phyloP scores from a whole-genome alignment of 805 yeast species.

The Sporopachydermia quercuum region DNA sequence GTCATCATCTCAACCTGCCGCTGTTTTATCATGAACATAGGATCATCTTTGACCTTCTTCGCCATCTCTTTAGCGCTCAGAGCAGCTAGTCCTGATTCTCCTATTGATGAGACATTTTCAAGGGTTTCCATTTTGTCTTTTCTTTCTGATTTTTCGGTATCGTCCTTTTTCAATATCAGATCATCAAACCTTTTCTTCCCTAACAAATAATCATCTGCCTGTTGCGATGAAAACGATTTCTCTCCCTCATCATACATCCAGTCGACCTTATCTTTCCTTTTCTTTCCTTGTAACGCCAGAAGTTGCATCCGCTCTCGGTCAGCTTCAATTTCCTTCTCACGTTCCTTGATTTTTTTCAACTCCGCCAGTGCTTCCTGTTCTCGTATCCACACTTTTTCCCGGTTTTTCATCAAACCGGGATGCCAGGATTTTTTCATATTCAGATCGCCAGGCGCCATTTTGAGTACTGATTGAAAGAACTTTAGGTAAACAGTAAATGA shows the following conservation, averaged over 20 bases:
- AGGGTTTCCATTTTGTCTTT: slow-evolving; percentile 9
- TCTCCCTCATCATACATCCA: slow-evolving; percentile 75
- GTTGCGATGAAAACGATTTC: slow-evolving; percentile 16
- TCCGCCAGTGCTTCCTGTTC: slow-evolving; percentile 73
- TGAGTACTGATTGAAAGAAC: too few relatives aligned
- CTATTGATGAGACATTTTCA: slow-evolving; percentile 13
- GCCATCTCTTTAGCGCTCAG: slow-evolving; percentile 11
- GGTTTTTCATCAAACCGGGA: slow-evolving; percentile 76
- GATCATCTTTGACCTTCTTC: slow-evolving; percentile 28
- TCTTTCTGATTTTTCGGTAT: slow-evolving; percentile 6
- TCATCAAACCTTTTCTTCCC: slow-evolving; percentile 36
- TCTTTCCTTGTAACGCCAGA: slow-evolving; percentile 28
- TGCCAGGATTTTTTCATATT: slow-evolving; percentile 94
- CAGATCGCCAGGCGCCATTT: slow-evolving; percentile 49
- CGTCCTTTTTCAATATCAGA: slow-evolving; percentile 16
- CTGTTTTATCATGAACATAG: slow-evolving; percentile 29
- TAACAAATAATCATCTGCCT: slow-evolving; percentile 36
- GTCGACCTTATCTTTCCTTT: slow-evolving; percentile 34
- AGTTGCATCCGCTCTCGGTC: slow-evolving; percentile 49
- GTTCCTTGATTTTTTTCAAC: slow-evolving; percentile 43
- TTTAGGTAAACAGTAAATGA: too few relatives aligned
- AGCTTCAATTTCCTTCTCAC: slow-evolving; percentile 45
- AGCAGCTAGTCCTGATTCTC: slow-evolving; percentile 3
- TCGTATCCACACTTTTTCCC: slow-evolving; percentile 66
- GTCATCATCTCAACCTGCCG: slow-evolving; percentile 11